A percentile compares a stretch with the other conserved stretches of the same genome.
Conservation (phyloP, 306 rosid species). For the Sechiopsis laciniata region DNA sequence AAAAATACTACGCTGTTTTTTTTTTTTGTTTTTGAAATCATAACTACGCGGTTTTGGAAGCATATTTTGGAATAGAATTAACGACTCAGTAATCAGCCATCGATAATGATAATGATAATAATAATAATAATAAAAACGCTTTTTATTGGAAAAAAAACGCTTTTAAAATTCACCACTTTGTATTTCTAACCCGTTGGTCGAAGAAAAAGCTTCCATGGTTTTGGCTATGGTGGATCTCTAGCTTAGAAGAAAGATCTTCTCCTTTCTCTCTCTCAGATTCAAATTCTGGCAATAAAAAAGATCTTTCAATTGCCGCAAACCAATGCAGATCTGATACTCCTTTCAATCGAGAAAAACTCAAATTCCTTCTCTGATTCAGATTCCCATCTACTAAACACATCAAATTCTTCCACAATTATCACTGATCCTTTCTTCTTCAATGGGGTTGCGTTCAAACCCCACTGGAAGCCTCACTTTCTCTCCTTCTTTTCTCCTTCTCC, state of each 20-base stretch:
- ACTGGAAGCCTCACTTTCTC: constrained; percentile 7
- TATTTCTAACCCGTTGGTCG: too few relatives aligned
- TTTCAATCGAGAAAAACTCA: constrained; percentile 11
- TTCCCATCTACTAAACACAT: not conserved
- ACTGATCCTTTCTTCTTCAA: not conserved
- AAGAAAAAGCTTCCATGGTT: constrained; percentile 8
- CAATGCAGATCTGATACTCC: constrained; percentile 10
- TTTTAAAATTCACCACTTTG: too few relatives aligned
- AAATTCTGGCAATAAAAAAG: too few relatives aligned
- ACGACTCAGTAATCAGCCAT: too few relatives aligned
- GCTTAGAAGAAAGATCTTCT: constrained; percentile 12
- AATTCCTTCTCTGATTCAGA: constrained; percentile 1
- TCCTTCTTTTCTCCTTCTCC: constrained; percentile 7
- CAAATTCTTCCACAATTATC: not conserved
- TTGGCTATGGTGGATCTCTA: constrained; percentile 18
- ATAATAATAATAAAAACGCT: too few relatives aligned
- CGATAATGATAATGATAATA: too few relatives aligned
- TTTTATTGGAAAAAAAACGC: too few relatives aligned
- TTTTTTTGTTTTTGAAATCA: too few relatives aligned
- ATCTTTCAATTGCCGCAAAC: not conserved
- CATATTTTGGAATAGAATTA: too few relatives aligned
- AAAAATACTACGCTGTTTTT: too few relatives aligned
- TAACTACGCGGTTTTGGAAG: too few relatives aligned
- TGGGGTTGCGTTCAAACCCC: constrained; percentile 25
- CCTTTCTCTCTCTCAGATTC: not conserved